Evolutionary conservation across 306 rosid species (phyloP).

Genomic region (Gastrolobium villosum): DNA sequence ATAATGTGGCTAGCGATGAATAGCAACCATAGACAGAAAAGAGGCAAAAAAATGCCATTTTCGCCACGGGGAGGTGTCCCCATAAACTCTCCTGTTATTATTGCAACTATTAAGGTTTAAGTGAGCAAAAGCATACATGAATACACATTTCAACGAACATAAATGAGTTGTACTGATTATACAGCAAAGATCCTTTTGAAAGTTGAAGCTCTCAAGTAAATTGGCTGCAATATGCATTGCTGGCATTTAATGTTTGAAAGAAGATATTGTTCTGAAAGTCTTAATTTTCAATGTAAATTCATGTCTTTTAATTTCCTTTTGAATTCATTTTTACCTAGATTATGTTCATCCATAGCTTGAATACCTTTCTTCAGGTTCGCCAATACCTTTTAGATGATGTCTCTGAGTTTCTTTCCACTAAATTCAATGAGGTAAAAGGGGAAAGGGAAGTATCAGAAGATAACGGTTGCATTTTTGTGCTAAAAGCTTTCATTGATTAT

Average conservation of each 20-base stretch:
- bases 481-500: constrained; percentile 75
- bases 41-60: too few relatives aligned
- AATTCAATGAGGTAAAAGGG: constrained; percentile 56
- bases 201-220: neutral
- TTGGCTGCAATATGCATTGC: neutral
- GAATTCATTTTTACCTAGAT: constrained; percentile 7
- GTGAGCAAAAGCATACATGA: neutral
- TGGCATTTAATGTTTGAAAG: constrained; percentile 28
- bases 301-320: neutral
- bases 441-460: constrained; percentile 58
- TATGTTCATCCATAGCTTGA: constrained; percentile 41
- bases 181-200: constrained; percentile 7
- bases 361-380: constrained; percentile 76
- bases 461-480: constrained; percentile 66
- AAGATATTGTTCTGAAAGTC: constrained; percentile 18
- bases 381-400: constrained; percentile 90
- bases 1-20: too few relatives aligned
- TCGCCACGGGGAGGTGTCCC: too few relatives aligned
- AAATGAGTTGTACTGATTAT: constrained; percentile 27
- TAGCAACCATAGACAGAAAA: too few relatives aligned
- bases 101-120: neutral
- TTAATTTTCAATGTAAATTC: neutral
- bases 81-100: too few relatives aligned
- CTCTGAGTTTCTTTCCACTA: constrained; percentile 77
- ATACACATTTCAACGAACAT: neutral